Conservation (phyloP, 2,329 filamentous ascomycete species). For the Trichocomaceae sp. region DNA sequence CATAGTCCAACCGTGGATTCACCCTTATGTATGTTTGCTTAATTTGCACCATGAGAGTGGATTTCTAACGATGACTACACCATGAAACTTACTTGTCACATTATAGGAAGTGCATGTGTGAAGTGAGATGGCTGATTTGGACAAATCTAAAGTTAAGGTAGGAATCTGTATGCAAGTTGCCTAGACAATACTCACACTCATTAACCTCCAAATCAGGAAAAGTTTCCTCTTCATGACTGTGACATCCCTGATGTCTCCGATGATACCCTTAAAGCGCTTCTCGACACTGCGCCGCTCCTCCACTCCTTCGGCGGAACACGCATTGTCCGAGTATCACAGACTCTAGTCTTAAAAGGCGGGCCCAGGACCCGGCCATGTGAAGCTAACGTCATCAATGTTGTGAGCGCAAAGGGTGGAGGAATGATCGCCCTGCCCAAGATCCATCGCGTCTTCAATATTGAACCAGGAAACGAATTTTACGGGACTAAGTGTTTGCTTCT, state of each 20-base stretch:
- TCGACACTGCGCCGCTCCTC: neutral
- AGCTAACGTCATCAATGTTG: slow-evolving; percentile 17
- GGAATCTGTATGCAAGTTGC: no score
- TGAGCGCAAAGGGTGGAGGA: slow-evolving; percentile 13
- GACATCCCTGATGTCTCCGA: neutral
- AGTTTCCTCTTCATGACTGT: neutral
- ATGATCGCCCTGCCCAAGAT: neutral
- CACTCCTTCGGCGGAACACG: slow-evolving; percentile 17
- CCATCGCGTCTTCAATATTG: neutral
- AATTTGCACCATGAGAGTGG: no score
- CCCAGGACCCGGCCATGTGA: slow-evolving; percentile 19
- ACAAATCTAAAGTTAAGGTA: no score
- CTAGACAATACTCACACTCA: no score
- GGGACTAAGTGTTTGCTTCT: slow-evolving; percentile 22
- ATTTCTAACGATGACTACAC: no score
- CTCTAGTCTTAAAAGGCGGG: slow-evolving; percentile 21
- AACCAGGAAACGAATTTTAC: slow-evolving; percentile 15
- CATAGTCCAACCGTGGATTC: no score
- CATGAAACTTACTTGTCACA: no score
- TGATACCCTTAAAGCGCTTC: neutral
- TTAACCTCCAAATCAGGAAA: no score
- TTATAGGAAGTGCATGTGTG: no score
- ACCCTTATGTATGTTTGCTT: no score
- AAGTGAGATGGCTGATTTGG: no score
- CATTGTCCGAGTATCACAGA: slow-evolving; percentile 21